Conservation (phyloP, 768 basidiomycete genomes). For the Naganishia randhawae region DNA sequence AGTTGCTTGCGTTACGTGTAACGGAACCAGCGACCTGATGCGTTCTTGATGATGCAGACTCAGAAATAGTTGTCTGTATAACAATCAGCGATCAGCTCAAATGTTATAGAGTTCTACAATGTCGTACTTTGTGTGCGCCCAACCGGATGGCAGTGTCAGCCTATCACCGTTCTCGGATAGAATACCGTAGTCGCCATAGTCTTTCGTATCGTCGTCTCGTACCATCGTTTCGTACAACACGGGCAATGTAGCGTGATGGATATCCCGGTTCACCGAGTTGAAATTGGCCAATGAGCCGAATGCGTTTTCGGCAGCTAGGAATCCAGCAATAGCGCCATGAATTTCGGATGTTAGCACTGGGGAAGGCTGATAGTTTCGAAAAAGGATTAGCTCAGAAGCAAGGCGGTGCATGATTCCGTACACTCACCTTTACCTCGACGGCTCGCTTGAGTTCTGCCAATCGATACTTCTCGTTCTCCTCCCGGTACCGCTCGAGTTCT, state of each 20-base stretch:
- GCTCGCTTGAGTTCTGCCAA: not conserved
- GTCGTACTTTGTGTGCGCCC: not conserved
- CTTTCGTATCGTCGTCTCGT: constrained; percentile 1
- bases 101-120: not conserved
- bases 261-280: not conserved
- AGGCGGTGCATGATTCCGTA: not conserved
- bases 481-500: not conserved
- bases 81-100: not conserved
- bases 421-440: not conserved
- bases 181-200: not conserved
- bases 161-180: not conserved
- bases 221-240: constrained; percentile 4
- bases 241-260: not conserved
- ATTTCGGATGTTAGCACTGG: not conserved
- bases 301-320: not conserved
- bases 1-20: not conserved
- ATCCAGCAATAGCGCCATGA: not conserved
- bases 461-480: not conserved
- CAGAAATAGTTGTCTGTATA: constrained; percentile 4
- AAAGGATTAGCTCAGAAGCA: not conserved
- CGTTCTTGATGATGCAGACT: not conserved
- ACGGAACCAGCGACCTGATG: not conserved
- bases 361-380: not conserved
- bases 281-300: constrained; percentile 2
- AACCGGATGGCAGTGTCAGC: not conserved